Evolutionary conservation across 495 filamentous ascomycete species (phyloP), one percentile per base, ranked within the genome.

Genomic region (Recurvomyces mirabilis): DNA sequence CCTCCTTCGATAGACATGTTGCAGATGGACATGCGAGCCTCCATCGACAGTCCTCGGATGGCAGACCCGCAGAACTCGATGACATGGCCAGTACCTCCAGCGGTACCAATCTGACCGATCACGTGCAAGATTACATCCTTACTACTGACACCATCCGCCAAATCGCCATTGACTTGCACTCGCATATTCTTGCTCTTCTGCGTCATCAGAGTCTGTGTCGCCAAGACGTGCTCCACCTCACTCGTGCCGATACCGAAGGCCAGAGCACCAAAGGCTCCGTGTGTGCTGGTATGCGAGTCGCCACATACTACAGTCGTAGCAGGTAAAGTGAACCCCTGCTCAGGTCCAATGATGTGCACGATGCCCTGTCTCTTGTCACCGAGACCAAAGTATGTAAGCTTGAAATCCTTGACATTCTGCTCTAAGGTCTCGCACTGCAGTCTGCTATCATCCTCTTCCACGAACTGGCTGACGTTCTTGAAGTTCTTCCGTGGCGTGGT

Each of bases 1-100:
- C 91, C 91, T 46, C 68, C 91, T 69, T 98, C 91, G 60, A 96
- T 95, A n/a, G 89, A 87, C 91, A 98, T 98, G 69, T 98, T 98
- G 67, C 91, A 96, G 60, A 98, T 91, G 43, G 86, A 94, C 89
- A 98, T 96, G 56, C 91, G 81, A 28, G 91, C 91, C 62, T 98
- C 91, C 77, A 98, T 94, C 66, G 85, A 93, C 53, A 98, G 70
- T 30, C 64, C 65, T 49, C 84, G 76, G 58, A 98, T 94, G 41
- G 88, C 86, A 39, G 86, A 93, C 39, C 91, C 91, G 54, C 85
- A 93, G 73, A 82, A 98, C 69, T 98, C 91, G 54, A 98, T 94
- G 47, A 98, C 91, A 39, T 83, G 78, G 53, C 88, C 88, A 33
- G 78, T 98, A 41, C 91, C 91, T 63, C 89, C 91, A 38, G 91